Percentiles rank a stretch among this genome's conserved stretches.
phyloP scores from a whole-genome alignment of 2,329 filamentous ascomycete genomes.

The Cytospora mali region DNA sequence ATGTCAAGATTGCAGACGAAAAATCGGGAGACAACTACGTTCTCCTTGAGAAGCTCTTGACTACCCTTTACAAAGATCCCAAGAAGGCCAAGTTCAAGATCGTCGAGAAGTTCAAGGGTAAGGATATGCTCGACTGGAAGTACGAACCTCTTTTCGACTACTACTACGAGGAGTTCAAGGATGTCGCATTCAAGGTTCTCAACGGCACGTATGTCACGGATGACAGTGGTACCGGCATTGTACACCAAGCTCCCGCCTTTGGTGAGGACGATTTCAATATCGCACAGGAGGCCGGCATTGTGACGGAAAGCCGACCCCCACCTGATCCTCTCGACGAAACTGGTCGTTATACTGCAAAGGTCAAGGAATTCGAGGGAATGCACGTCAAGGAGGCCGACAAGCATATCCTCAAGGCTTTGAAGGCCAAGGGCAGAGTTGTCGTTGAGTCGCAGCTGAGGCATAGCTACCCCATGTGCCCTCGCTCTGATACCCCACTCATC shows the following conservation, averaged over 20 bases:
- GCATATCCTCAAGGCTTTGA: constrained; percentile 87
- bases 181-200: constrained; percentile 78
- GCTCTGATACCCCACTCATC: constrained; percentile 93
- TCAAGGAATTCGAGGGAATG: constrained; percentile 80
- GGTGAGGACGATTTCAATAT: constrained; percentile 96
- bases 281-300: constrained; percentile 73
- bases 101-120: constrained; percentile 76
- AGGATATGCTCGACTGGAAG: constrained; percentile 83
- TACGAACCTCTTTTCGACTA: constrained; percentile 90
- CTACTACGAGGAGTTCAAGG: constrained; percentile 86
- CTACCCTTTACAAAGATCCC: constrained; percentile 87
- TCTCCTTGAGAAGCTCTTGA: constrained; percentile 77
- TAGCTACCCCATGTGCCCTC: constrained; percentile 91
- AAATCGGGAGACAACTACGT: constrained; percentile 82
- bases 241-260: constrained; percentile 91
- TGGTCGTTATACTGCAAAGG: constrained; percentile 75
- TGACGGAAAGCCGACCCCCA: constrained; percentile 75
- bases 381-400: constrained; percentile 94
- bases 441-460: constrained; percentile 88
- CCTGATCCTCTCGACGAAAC: constrained; percentile 88
- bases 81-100: constrained; percentile 95
- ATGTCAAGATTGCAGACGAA: constrained; percentile 83
- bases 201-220: constrained; percentile 86
- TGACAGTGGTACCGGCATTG: constrained; percentile 89
- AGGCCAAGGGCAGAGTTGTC: constrained; percentile 73